Evolutionary conservation across 106 monocot genomes (phyloP), one percentile per base, ranked within the genome.

Genomic region (Phalaenopsis equestris): DNA sequence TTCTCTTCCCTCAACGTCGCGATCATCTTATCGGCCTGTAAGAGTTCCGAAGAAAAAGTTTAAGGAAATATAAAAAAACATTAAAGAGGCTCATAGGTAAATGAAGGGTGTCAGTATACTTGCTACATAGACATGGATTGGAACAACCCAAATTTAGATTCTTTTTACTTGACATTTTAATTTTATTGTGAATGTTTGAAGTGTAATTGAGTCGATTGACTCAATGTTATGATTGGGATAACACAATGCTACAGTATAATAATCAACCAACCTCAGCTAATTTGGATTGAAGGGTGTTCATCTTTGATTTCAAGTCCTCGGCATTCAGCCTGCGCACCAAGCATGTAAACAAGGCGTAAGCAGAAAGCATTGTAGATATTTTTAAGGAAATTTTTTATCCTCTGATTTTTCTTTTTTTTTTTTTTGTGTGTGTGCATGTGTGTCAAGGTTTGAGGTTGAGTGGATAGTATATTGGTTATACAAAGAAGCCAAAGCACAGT

Each of bases 281-380:
- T 74, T 45, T 74, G 74, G 67, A 73, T 83, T 95, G 86, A 67
- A 90, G 85, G 80, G 81, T 42, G 38, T 77, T 83, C 19, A 95
- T 74, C 78, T 87, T 92, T 30, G 45, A 84, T 67, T 84, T 84
- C 67, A 95, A 77, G 72, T 92, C 85, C 72, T 87, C 84, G 47
- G 84, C 76, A 67, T 89, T 90, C 86, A 68, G 77, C 88, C 91
- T 91, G 86, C 21, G 70, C 30, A 30, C 46, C 83, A 8, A 76
- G 42, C 14, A 45, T 57, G 38, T n/a, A 76, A 43, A 81, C 37
- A 38, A 74, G 43, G 43, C 8, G 74, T 74, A 43, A 42, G 8
- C 7, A n/a, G 43, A 43, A 42, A 74, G 17, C 14, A 1, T 74
- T 74, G 37, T 16, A 24, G 5, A 37, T 38, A 70, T 70, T 70